These are phyloP conservation scores for Aquilaria malaccensis DNA, from an alignment of 345 rosid genomes.

Conservation along the genomic window DNA sequence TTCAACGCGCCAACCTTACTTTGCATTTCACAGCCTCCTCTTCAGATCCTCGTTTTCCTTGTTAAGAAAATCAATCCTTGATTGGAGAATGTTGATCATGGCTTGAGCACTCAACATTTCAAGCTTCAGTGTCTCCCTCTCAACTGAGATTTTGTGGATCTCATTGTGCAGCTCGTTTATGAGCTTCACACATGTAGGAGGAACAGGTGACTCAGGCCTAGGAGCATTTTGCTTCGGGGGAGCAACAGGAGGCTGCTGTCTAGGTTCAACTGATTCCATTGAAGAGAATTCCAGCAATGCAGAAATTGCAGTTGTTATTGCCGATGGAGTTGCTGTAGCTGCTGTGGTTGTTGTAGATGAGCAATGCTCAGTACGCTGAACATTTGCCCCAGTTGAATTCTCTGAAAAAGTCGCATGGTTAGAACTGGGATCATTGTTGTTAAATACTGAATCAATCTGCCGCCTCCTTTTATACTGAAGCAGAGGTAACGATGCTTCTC, in stretches of 20 bases:
- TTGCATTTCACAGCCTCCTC: constrained; percentile 19
- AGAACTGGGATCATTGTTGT: constrained; percentile 24
- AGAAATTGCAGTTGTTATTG: constrained; percentile 59
- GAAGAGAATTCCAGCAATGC: constrained; percentile 80
- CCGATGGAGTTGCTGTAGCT: constrained; percentile 30
- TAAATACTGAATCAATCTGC: constrained; percentile 17
- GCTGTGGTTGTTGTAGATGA: constrained; percentile 68
- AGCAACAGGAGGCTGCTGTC: constrained; percentile 23
- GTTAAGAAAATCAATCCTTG: constrained; percentile 47
- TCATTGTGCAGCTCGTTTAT: constrained; percentile 54
- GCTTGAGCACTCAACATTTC: constrained; percentile 82
- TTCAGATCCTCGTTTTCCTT: constrained; percentile 70
- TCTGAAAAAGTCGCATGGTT: constrained; percentile 41
- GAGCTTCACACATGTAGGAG: constrained; percentile 40
- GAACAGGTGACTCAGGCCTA: constrained; percentile 29
- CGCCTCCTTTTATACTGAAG: constrained; percentile 73
- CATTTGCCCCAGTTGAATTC: constrained; percentile 49
- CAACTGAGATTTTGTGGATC: constrained; percentile 59
- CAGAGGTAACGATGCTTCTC: constrained; percentile 54
- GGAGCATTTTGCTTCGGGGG: constrained; percentile 19
- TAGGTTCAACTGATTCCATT: constrained; percentile 44
- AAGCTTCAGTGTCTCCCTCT: constrained; percentile 62
- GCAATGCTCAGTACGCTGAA: constrained; percentile 31
- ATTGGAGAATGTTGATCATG: constrained; percentile 70
- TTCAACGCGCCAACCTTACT: not conserved